These are phyloP conservation scores for Berberis vulgaris DNA, from an alignment of 164 flowering plant genomes.

Conservation along the genomic window DNA sequence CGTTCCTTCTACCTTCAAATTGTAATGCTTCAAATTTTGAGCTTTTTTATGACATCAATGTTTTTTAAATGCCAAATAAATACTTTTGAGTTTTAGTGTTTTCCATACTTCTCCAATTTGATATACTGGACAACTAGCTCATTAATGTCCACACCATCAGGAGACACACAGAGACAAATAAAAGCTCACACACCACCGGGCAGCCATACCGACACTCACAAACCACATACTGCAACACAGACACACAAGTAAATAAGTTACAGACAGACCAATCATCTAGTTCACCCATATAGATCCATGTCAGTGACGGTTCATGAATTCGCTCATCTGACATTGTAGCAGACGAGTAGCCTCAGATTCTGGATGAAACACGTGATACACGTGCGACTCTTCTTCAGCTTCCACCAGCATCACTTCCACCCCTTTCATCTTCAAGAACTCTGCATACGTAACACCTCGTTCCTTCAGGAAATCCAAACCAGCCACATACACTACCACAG, in stretches of 20 bases:
- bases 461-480: conserved; percentile 67
- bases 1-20: too few species aligned
- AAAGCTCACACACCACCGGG: too few species aligned
- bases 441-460: conserved; percentile 55
- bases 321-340: conserved; percentile 46
- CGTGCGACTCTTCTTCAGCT: conserved; percentile 46
- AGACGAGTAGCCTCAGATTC: conserved; percentile 41
- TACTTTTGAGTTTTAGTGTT: too few species aligned
- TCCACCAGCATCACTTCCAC: conserved; percentile 44
- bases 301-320: conserved; percentile 31
- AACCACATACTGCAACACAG: not conserved
- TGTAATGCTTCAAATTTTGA: too few species aligned
- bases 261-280: not conserved
- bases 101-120: too few species aligned
- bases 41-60: too few species aligned
- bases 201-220: not conserved
- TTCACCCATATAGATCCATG: not conserved
- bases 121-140: too few species aligned
- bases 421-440: conserved; percentile 44
- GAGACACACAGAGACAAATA: not conserved
- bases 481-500: conserved; percentile 52
- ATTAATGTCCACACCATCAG: too few species aligned
- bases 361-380: conserved; percentile 51
- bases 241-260: too few species aligned
- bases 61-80: too few species aligned